phyloP scores from a whole-genome alignment of 495 filamentous ascomycete species.

The Aspergillus panamensis region DNA sequence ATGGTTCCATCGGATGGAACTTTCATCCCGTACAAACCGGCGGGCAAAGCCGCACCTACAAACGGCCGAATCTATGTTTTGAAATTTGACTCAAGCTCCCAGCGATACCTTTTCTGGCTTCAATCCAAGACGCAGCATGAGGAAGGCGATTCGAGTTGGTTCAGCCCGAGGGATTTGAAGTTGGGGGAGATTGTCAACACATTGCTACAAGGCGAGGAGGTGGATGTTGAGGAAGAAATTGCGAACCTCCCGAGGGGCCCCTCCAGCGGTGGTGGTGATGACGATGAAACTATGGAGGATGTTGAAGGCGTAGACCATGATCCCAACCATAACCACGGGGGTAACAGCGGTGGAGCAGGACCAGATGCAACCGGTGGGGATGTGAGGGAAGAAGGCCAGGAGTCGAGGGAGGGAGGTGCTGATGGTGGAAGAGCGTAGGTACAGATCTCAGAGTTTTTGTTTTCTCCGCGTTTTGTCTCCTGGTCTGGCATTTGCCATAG shows the following conservation, averaged over 20 bases:
- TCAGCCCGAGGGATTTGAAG: conserved; percentile 75
- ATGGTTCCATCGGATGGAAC: conserved; percentile 87
- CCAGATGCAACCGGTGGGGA: conserved; percentile 85
- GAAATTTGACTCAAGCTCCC: conserved; percentile 90
- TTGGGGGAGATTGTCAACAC: conserved; percentile 81
- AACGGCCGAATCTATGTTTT: conserved; percentile 90
- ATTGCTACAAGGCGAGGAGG: conserved; percentile 84
- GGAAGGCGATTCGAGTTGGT: conserved; percentile 67
- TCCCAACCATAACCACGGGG: conserved; percentile 51
- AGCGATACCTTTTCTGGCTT: conserved; percentile 92
- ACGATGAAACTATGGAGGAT: conserved; percentile 83
- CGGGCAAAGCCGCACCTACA: conserved; percentile 58
- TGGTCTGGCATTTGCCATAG: neutral
- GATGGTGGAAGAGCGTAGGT: conserved; percentile 99
- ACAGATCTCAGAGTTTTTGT: conserved; percentile 42
- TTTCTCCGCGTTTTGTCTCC: conserved; percentile 11
- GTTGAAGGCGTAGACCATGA: conserved; percentile 62
- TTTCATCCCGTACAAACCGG: conserved; percentile 73
- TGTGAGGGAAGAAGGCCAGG: conserved; percentile 82
- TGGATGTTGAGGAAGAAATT: conserved; percentile 77
- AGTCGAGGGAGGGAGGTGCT: conserved; percentile 83
- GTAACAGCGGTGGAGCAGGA: conserved; percentile 74
- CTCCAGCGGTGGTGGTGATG: conserved; percentile 46
- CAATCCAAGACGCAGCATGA: conserved; percentile 82
- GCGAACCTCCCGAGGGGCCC: conserved; percentile 52